Percentiles rank a stretch among this genome's conserved stretches.
Conservation (phyloP, 2,329 filamentous ascomycete species). For the Ceratocystis harringtonii region DNA sequence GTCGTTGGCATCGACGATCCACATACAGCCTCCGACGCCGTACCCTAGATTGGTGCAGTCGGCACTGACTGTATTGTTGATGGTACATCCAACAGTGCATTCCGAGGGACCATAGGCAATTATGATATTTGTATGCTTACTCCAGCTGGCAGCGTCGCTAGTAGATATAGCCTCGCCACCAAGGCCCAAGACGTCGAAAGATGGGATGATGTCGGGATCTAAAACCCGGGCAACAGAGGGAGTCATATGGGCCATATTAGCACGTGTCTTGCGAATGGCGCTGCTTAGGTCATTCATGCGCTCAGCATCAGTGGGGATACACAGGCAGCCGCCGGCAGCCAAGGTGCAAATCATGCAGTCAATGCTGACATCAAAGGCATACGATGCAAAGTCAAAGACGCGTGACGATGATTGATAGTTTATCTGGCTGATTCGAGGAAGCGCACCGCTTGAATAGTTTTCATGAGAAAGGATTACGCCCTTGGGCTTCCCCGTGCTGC, state of each 20-base stretch:
- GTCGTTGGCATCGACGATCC: constrained; percentile 36
- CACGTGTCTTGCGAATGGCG: constrained; percentile 30
- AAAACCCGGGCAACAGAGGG: constrained; percentile 36
- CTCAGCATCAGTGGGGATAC: constrained; percentile 39
- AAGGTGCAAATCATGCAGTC: constrained; percentile 41
- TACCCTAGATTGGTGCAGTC: constrained; percentile 33
- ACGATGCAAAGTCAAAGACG: constrained; percentile 35
- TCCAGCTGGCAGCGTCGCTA: constrained; percentile 34
- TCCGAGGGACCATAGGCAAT: constrained; percentile 41
- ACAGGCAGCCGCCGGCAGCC: constrained; percentile 35
- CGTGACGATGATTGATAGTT: constrained; percentile 30
- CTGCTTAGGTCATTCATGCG: constrained; percentile 36
- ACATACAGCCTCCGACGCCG: constrained; percentile 33
- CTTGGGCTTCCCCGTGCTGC: constrained; percentile 49
- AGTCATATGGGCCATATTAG: constrained; percentile 38
- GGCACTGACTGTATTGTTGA: constrained; percentile 31
- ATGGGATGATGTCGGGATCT: constrained; percentile 32
- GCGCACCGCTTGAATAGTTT: constrained; percentile 33
- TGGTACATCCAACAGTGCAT: constrained; percentile 38
- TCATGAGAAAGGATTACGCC: constrained; percentile 40
- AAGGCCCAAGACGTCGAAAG: constrained; percentile 33
- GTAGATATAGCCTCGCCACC: constrained; percentile 40
- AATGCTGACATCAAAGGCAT: constrained; percentile 41
- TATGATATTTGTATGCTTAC: constrained; percentile 31
- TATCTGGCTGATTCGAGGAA: constrained; percentile 30